Conservation (phyloP, 345 rosid species). For the Gossypium australe region DNA sequence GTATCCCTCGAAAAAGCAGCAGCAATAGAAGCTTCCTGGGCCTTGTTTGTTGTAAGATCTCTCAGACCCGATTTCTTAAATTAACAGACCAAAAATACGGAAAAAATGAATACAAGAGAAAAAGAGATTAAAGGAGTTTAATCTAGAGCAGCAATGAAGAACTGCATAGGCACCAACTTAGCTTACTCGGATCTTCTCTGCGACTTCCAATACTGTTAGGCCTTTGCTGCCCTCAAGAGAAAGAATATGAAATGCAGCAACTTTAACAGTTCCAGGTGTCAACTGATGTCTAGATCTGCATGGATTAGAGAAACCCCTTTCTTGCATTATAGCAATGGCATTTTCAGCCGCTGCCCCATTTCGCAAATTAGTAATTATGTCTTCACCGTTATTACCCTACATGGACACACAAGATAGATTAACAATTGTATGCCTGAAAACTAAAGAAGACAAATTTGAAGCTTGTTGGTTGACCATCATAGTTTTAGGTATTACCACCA, state of each 20-base stretch:
- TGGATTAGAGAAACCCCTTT: constrained; percentile 82
- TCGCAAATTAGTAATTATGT: constrained; percentile 71
- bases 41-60: constrained; percentile 92
- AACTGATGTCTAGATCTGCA: constrained; percentile 91
- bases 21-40: constrained; percentile 98
- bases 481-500: neutral
- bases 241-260: constrained; percentile 99
- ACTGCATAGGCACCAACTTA: neutral
- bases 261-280: constrained; percentile 99
- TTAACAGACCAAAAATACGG: too few species aligned
- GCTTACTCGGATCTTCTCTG: constrained; percentile 94
- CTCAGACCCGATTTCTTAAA: constrained; percentile 93
- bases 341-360: constrained; percentile 93
- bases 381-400: constrained; percentile 77
- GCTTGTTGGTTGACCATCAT: neutral
- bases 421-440: neutral
- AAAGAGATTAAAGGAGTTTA: neutral
- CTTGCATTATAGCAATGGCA: constrained; percentile 87
- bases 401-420: neutral
- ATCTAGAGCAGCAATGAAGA: too few species aligned
- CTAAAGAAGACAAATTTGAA: neutral
- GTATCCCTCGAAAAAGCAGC: constrained; percentile 98
- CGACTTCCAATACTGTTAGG: constrained; percentile 82
- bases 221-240: constrained; percentile 98
- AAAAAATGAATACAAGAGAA: neutral